Percentiles rank a stretch among this genome's conserved stretches.
These are phyloP conservation scores for Verticillium klebahnii DNA, from an alignment of 2,329 filamentous ascomycete genomes.

Conservation along the genomic window DNA sequence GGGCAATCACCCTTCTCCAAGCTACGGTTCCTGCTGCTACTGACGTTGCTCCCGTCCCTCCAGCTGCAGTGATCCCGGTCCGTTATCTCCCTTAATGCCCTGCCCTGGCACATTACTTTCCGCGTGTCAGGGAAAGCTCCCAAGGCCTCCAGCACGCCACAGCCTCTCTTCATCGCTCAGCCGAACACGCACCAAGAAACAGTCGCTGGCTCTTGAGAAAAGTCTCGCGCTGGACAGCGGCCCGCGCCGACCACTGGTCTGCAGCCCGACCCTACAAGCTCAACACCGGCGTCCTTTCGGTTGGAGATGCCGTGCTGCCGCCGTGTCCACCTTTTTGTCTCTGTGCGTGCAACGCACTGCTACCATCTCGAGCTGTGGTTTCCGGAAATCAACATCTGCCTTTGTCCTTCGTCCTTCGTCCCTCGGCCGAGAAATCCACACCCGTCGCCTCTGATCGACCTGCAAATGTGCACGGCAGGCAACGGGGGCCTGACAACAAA, in stretches of 20 bases:
- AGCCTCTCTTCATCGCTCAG: not conserved
- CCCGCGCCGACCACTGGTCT: not conserved
- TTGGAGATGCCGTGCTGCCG: not conserved
- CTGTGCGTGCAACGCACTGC: not conserved
- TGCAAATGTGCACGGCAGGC: not conserved
- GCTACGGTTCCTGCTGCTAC: not conserved
- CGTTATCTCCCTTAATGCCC: not conserved
- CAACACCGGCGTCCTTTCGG: not conserved
- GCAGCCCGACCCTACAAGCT: not conserved
- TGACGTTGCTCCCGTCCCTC: conserved; percentile 2
- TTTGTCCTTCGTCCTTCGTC: not conserved
- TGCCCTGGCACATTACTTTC: not conserved
- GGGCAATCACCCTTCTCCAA: not conserved
- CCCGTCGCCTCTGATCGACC: not conserved
- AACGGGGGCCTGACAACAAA: not conserved
- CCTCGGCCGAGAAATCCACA: not conserved
- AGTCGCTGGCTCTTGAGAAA: not conserved
- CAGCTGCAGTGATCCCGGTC: conserved; percentile 2
- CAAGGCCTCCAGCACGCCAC: not conserved
- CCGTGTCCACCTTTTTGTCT: not conserved
- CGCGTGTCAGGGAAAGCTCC: not conserved
- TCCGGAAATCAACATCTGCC: not conserved
- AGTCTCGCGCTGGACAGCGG: not conserved
- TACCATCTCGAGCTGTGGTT: not conserved
- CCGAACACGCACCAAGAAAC: not conserved